Conservation (phyloP, 2,329 filamentous ascomycete genomes). For the Lachnellula cervina region DNA sequence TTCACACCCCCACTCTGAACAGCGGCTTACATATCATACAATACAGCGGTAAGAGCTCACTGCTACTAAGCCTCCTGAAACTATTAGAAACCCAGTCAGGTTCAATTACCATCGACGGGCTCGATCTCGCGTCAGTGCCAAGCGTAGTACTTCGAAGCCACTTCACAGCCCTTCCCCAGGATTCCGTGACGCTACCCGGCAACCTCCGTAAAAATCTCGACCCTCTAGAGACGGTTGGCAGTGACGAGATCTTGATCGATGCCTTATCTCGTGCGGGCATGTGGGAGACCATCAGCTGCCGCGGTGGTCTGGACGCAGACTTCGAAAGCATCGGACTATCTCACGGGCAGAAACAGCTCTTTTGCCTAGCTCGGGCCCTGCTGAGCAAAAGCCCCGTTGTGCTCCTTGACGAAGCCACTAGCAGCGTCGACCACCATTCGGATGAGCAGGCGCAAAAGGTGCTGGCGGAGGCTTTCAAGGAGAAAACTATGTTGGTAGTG, state of each 20-base stretch:
- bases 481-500: too few relatives aligned
- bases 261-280: conserved; percentile 70
- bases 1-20: conserved; percentile 41
- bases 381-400: conserved; percentile 32
- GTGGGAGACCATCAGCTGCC: neutral
- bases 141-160: too few relatives aligned
- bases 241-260: conserved; percentile 61
- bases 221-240: conserved; percentile 30
- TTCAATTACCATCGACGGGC: too few relatives aligned
- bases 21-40: conserved; percentile 48
- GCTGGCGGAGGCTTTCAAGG: too few relatives aligned
- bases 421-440: conserved; percentile 5
- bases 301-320: conserved; percentile 30
- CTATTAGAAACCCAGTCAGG: too few relatives aligned
- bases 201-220: too few relatives aligned
- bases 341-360: conserved; percentile 42
- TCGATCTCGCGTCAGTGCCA: too few relatives aligned
- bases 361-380: conserved; percentile 42
- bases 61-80: too few relatives aligned
- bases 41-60: conserved; percentile 34
- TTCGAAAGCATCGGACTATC: conserved; percentile 27
- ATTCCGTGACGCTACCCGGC: too few relatives aligned
- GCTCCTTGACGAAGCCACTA: conserved; percentile 29
- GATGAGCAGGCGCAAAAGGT: too few relatives aligned
- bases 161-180: too few relatives aligned